Base-by-base conservation (phyloP, 139 green algal species). In the Picochlorum sp. region DNA sequence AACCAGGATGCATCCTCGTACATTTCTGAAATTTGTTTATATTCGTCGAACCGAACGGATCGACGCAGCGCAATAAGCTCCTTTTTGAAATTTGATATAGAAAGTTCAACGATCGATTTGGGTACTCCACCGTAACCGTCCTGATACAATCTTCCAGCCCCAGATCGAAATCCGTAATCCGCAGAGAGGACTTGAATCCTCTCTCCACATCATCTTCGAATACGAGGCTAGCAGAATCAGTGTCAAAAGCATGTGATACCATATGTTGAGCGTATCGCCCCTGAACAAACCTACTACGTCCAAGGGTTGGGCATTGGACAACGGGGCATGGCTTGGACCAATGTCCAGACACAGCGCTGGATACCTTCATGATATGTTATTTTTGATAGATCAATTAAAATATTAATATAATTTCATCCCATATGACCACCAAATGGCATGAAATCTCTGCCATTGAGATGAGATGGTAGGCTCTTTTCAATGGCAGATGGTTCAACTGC, bases 101-200 rank as follows among this genome's bases (percentile, higher is more conserved):
- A 82, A 77, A 95, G 74, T 52, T 74, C 66, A 38, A 77, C 77
- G 0, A 84, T 72, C 45, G 63, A 81, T 10, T 67, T 77, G 7
- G 88, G 88, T n/a, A 93, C 77, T 34, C 87, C 80, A 3, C 87
- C 88, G 45, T 90, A 88, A n/a, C 76, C 68, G 15, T 85, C 79
- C 51, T 92, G 74, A 62, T 96, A 95, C 49, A 96, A 68, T 9
- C 88, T 67, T 10, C 81, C 82, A 21, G 77, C 54, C n/a, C 87
- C 87, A 2, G 83, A 85, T 15, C 89, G 74, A 76, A 96, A 96
- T 52, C 89, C 88, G 49, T 93, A 94, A 61, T 94, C 87, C 45
- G 80, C 85, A 55, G 82, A 85, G 78, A 93, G 85, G 4, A 87
- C 78, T 70, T 18, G 23, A 23, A 66, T 66, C 15, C 15, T 18